phyloP scores from a whole-genome alignment of 2,329 filamentous ascomycete species.

The Fusarium austroafricanum region DNA sequence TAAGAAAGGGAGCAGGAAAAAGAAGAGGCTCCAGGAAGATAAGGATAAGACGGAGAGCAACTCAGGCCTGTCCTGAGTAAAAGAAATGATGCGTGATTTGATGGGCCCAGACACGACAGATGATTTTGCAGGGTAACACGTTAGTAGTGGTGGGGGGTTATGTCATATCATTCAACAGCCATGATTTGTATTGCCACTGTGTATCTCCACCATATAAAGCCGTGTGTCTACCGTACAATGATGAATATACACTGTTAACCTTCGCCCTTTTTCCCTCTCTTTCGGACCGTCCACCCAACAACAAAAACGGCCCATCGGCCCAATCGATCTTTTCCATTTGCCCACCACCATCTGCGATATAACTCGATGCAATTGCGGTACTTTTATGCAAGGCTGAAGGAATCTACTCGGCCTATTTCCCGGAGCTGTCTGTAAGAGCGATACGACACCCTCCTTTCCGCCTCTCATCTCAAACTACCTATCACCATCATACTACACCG shows the following conservation, averaged over 20 bases:
- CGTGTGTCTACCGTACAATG: slow-evolving; percentile 14
- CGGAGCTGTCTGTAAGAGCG: slow-evolving; percentile 17
- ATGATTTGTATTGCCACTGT: slow-evolving; percentile 32
- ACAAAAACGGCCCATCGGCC: slow-evolving; percentile 36
- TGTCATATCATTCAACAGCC: slow-evolving; percentile 42
- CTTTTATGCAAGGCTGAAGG: slow-evolving; percentile 41
- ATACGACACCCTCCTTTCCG: not conserved
- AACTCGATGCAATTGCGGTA: slow-evolving; percentile 33
- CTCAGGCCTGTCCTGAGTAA: slow-evolving; percentile 33
- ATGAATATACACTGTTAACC: slow-evolving; percentile 7
- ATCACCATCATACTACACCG: slow-evolving; percentile 24
- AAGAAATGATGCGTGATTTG: slow-evolving; percentile 50
- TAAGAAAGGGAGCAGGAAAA: slow-evolving; percentile 10
- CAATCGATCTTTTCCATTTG: slow-evolving; percentile 42
- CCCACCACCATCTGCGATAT: slow-evolving; percentile 26
- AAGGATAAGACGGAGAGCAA: slow-evolving; percentile 39
- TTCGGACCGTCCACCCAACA: slow-evolving; percentile 40
- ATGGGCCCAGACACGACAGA: slow-evolving; percentile 36
- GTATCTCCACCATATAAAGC: rapidly evolving
- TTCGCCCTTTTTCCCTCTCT: slow-evolving; percentile 10
- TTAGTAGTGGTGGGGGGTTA: slow-evolving; percentile 44
- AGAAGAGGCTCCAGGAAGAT: slow-evolving; percentile 24
- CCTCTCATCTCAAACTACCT: slow-evolving; percentile 4
- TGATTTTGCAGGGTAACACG: slow-evolving; percentile 44
- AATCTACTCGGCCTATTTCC: slow-evolving; percentile 30